phyloP scores from a whole-genome alignment of 495 filamentous ascomycete species.

The Usnea hakonensis region DNA sequence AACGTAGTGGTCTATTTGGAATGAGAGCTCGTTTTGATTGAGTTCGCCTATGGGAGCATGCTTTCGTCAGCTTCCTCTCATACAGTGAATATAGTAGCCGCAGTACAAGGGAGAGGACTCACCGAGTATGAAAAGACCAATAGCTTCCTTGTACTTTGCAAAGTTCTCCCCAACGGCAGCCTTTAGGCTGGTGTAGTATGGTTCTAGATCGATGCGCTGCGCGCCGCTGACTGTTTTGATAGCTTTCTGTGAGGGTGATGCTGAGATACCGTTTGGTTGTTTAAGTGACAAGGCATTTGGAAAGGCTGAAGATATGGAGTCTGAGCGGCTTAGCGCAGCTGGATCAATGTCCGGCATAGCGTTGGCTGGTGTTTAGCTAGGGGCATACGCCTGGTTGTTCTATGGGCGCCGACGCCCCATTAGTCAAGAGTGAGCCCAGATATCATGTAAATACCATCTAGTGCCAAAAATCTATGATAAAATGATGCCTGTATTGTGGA shows the following conservation, averaged over 20 bases:
- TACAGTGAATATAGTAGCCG: conserved; percentile 9
- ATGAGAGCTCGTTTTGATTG: conserved; percentile 76
- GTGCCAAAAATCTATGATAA: background rate
- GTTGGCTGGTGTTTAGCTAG: conserved; percentile 31
- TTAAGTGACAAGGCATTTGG: conserved; percentile 54
- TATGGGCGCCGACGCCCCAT: conserved; percentile 24
- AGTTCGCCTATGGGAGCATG: conserved; percentile 53
- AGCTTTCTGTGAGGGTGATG: conserved; percentile 45
- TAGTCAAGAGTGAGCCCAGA: conserved; percentile 1
- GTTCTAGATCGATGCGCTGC: conserved; percentile 84
- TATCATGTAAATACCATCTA: background rate
- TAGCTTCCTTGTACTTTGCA: conserved; percentile 78
- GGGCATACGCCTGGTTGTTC: conserved; percentile 21
- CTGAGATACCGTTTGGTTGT: conserved; percentile 34
- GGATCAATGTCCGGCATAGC: conserved; percentile 80
- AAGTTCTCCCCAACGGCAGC: conserved; percentile 75
- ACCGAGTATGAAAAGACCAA: conserved; percentile 77
- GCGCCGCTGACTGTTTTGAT: conserved; percentile 56
- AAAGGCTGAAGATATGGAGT: conserved; percentile 51
- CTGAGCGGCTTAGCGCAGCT: conserved; percentile 67
- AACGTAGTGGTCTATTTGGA: conserved; percentile 64
- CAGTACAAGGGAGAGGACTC: conserved; percentile 25
- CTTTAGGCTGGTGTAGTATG: conserved; percentile 81
- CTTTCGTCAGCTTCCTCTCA: background rate
- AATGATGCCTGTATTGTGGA: background rate